Evolutionary conservation across 768 basidiomycete species (phyloP), one percentile per base, ranked within the genome.

Genomic region (Psilocybe subaeruginosa): DNA sequence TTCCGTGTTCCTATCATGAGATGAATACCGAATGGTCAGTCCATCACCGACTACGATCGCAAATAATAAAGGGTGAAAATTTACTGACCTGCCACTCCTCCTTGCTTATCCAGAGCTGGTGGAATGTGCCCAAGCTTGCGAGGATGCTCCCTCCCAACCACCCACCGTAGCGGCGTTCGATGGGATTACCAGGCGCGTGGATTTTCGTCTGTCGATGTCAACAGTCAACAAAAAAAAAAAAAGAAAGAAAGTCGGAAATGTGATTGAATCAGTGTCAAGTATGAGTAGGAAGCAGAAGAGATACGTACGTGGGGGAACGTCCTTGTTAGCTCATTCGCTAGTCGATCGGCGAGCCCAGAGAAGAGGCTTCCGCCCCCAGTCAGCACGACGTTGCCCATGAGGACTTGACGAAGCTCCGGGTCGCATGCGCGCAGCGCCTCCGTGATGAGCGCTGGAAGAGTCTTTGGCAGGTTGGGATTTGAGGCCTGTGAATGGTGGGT

Each of bases 71-170:
- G n/a, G 33, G 8, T 43, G 23, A 59, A 41, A 58, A 29, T 11
- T 16, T 4, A 72, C 86, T 46, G 61, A 92, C 93, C 85, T 92
- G 86, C 90, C 93, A 96, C 69, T 97, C 95, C 73, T 95, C 94
- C 69, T 81, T 86, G 74, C 93, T 94, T 70, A 97, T 95, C 95
- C 95, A 96, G 53, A 96, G 79, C 67, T 97, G 97, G 72, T 99
- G 97, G 83, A 99, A 99, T 14, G 96, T 98, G 23, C 97, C 97
- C 69, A 99, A 76, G 70, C 92, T 95, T 0, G 92, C 96, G 50
- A 99, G 80, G 68, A 99, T 97, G 65, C 92, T 95, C 30, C 97
- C 97, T 9, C 97, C 97, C 6, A 99, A 78, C 97, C 97, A 99
- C 17, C 91, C 89, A 12, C 95, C 91, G 72, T 94, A 97, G 59